A percentile compares a stretch with the other conserved stretches of the same genome.
phyloP scores from a whole-genome alignment of 2,329 filamentous ascomycete species.

The Xylaria sp. region DNA sequence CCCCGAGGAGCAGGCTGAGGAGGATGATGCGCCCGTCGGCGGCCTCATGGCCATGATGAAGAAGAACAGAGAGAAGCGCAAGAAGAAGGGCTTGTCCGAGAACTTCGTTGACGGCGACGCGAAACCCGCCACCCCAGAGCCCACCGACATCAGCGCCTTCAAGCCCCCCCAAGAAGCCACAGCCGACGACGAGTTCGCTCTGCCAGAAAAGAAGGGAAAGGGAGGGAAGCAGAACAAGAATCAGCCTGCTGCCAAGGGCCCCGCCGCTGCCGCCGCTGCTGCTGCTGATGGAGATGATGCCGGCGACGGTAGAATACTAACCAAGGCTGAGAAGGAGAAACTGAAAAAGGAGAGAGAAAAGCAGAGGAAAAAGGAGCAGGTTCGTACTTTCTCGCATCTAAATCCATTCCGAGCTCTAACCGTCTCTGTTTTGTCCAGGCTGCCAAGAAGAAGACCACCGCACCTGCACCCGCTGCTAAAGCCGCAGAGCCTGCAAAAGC shows the following conservation, averaged over 20 bases:
- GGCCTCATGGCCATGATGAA: slow-evolving; percentile 82
- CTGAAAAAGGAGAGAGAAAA: slow-evolving; percentile 98
- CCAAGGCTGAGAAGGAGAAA: slow-evolving; percentile 98
- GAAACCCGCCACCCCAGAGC: slow-evolving; percentile 49
- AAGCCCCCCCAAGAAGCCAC: slow-evolving; percentile 84
- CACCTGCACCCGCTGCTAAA: slow-evolving; percentile 57
- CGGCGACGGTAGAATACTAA: slow-evolving; percentile 77
- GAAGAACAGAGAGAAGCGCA: slow-evolving; percentile 86
- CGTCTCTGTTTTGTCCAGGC: slow-evolving; percentile 61
- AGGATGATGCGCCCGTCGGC: slow-evolving; percentile 67
- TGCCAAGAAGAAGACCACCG: slow-evolving; percentile 79
- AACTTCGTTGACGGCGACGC: slow-evolving; percentile 79
- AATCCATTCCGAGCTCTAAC: slow-evolving; percentile 46
- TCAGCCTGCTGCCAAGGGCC: slow-evolving; percentile 47
- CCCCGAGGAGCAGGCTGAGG: slow-evolving; percentile 61
- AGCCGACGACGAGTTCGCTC: slow-evolving; percentile 85
- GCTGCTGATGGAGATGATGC: slow-evolving; percentile 59
- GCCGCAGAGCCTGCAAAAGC: slow-evolving; percentile 66
- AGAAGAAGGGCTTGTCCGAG: slow-evolving; percentile 83
- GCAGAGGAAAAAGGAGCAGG: slow-evolving; percentile 96
- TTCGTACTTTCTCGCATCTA: slow-evolving; percentile 50
- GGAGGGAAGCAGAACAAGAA: slow-evolving; percentile 61
- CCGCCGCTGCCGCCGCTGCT: slow-evolving; percentile 52
- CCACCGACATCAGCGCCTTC: slow-evolving; percentile 59
- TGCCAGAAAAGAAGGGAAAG: slow-evolving; percentile 80